phyloP scores from a whole-genome alignment of 345 rosid species.

The Brassica carinata region DNA sequence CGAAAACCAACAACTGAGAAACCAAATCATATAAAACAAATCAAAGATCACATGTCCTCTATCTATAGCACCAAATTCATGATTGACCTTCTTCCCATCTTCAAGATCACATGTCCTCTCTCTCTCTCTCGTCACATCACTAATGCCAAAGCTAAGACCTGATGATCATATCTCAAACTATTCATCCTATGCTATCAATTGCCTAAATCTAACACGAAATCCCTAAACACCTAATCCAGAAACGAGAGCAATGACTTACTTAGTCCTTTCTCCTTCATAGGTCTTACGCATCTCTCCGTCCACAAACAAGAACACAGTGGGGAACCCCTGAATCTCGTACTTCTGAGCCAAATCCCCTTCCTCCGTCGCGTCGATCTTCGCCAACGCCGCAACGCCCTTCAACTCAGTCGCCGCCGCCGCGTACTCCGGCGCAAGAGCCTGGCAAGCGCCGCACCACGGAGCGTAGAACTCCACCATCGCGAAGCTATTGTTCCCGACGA shows the following conservation, averaged over 20 bases:
- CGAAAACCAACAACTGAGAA: constrained; percentile 14
- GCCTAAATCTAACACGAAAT: constrained; percentile 1
- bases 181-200: not conserved
- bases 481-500: constrained; percentile 40
- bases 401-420: constrained; percentile 53
- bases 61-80: not conserved
- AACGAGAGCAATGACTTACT: constrained; percentile 14
- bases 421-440: constrained; percentile 45
- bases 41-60: constrained; percentile 19
- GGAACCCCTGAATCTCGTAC: constrained; percentile 45
- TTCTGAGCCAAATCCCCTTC: constrained; percentile 47
- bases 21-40: constrained; percentile 10
- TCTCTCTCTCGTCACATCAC: not conserved
- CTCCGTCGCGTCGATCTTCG: constrained; percentile 46
- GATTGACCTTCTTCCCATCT: not conserved
- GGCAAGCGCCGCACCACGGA: constrained; percentile 56
- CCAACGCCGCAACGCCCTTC: constrained; percentile 52
- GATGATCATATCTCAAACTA: constrained; percentile 8
- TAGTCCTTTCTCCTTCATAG: constrained; percentile 42
- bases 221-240: not conserved
- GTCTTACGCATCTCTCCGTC: constrained; percentile 40
- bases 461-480: constrained; percentile 55
- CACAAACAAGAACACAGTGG: constrained; percentile 39
- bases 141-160: constrained; percentile 19
- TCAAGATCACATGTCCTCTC: not conserved